Evolutionary conservation across 352 stramenopile genomes (phyloP).

Genomic region (Lagenidium giganteum): DNA sequence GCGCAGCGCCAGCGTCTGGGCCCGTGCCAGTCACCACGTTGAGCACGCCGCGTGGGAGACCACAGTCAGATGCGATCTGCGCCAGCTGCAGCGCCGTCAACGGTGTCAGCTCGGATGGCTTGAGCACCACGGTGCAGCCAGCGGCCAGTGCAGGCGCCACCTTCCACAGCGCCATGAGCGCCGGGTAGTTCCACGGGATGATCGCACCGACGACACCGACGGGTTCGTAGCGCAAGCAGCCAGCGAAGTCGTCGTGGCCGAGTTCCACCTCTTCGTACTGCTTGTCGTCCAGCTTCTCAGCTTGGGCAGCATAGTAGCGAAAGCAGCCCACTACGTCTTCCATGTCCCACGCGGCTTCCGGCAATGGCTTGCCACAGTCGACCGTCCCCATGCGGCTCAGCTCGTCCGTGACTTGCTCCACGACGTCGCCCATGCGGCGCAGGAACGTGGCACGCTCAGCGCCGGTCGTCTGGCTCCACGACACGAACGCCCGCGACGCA

Average conservation of each 20-base stretch:
- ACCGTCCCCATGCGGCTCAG: conserved; percentile 59
- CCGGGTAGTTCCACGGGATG: conserved; percentile 63
- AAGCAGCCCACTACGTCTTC: conserved; percentile 62
- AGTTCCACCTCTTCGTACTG: conserved; percentile 45
- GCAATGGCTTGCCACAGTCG: conserved; percentile 58
- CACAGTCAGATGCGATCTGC: conserved; percentile 51
- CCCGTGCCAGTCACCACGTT: conserved; percentile 71
- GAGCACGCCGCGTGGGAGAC: conserved; percentile 49
- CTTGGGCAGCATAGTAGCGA: conserved; percentile 46
- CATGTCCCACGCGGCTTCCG: conserved; percentile 65
- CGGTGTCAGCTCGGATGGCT: conserved; percentile 93
- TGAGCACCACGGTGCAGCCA: conserved; percentile 93
- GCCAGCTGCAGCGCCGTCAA: conserved; percentile 78
- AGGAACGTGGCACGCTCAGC: conserved; percentile 41
- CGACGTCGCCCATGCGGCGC: conserved; percentile 35
- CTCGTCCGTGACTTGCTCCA: conserved; percentile 28
- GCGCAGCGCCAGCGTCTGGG: conserved; percentile 44
- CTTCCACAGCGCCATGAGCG: conserved; percentile 70
- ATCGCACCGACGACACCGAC: conserved; percentile 65
- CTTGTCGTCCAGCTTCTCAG: conserved; percentile 41
- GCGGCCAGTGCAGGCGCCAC: conserved; percentile 85
- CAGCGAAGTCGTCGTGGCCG: conserved; percentile 38
- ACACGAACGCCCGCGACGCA: conserved; percentile 32
- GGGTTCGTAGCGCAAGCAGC: conserved; percentile 51
- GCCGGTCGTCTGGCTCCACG: conserved; percentile 41